Conservation (phyloP, 148 eudicot genomes). For the Chenopodium formosanum region DNA sequence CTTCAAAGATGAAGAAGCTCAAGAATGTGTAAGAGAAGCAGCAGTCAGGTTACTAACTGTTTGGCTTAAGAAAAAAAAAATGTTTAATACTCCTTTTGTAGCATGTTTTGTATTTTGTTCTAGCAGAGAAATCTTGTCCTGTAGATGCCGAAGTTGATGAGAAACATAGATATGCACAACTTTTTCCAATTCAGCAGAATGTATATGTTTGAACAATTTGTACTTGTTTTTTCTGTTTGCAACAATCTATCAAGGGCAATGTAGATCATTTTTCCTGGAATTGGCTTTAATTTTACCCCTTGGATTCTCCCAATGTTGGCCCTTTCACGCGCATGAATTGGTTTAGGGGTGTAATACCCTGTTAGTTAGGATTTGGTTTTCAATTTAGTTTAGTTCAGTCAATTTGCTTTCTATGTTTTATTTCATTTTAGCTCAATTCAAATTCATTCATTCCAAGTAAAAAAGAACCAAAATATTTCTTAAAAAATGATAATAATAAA, state of each 20-base stretch:
- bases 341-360: not conserved
- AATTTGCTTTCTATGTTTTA: too few relatives aligned
- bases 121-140: not conserved
- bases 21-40: slow-evolving; percentile 61
- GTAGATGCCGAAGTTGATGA: slow-evolving; percentile 24
- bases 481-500: too few relatives aligned
- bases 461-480: too few relatives aligned
- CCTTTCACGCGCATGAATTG: not conserved
- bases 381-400: too few relatives aligned
- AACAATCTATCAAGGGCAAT: not conserved
- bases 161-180: slow-evolving; percentile 14
- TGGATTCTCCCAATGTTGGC: not conserved
- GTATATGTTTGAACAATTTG: not conserved
- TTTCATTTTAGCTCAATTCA: too few relatives aligned
- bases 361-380: not conserved
- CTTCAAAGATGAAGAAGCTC: slow-evolving; percentile 91
- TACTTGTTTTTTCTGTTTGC: not conserved
- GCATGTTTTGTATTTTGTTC: not conserved
- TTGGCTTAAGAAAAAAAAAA: not conserved
- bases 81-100: slow-evolving; percentile 9
- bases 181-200: slow-evolving; percentile 9
- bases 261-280: not conserved
- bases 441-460: too few relatives aligned
- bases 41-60: slow-evolving; percentile 23
- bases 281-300: not conserved